Percentiles rank a stretch among this genome's conserved stretches.
Evolutionary conservation across 192 early-diverging fungal genomes (phyloP).

Genomic region (Lunasporangiospora selenospora): DNA sequence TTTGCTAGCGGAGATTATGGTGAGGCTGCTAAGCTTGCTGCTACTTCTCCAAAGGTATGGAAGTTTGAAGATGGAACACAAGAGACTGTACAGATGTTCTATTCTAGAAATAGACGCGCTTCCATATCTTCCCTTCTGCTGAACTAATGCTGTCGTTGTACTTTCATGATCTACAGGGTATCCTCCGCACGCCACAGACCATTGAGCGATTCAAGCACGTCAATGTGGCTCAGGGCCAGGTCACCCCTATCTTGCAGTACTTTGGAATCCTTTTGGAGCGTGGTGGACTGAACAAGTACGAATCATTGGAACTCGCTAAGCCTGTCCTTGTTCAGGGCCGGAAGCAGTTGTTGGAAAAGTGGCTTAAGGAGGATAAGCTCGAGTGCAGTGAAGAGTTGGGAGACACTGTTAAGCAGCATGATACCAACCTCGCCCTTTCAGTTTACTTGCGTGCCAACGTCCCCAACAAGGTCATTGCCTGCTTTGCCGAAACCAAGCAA

Average conservation of each 20-base stretch:
- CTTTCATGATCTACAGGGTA: conserved; percentile 60
- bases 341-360: conserved; percentile 95
- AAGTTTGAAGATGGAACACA: no score
- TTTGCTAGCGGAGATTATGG: conserved; percentile 77
- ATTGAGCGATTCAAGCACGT: conserved; percentile 94
- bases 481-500: conserved; percentile 96
- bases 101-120: background rate
- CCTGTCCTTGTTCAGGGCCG: conserved; percentile 90
- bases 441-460: conserved; percentile 95
- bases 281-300: conserved; percentile 92
- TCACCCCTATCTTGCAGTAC: conserved; percentile 96
- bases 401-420: conserved; percentile 93
- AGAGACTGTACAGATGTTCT: background rate
- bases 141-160: background rate
- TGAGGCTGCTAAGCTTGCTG: conserved; percentile 96
- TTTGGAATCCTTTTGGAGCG: conserved; percentile 96
- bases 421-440: conserved; percentile 89
- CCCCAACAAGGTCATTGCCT: conserved; percentile 92
- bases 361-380: conserved; percentile 99
- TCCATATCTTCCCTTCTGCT: background rate
- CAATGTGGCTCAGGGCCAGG: conserved; percentile 75
- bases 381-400: conserved; percentile 98
- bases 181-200: conserved; percentile 92
- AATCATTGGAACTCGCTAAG: conserved; percentile 91
- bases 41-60: conserved; percentile 84